Base-by-base conservation (phyloP, 495 filamentous ascomycete genomes). In the Pseudevernia furfuracea region DNA sequence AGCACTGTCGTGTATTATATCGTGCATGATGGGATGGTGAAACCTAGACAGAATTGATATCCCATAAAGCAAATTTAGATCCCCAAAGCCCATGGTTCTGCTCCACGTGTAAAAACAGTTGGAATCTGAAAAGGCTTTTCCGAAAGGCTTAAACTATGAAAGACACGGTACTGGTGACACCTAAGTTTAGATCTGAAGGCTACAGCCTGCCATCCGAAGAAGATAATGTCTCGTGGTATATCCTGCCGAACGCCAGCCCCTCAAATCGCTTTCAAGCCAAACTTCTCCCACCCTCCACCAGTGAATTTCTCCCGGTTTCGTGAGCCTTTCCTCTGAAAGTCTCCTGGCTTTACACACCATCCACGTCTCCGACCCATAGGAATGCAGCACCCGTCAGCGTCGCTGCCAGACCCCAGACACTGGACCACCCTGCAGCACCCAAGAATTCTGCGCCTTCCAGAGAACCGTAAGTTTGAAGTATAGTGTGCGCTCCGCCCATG, bases 1-100 rank as follows among this genome's bases (percentile, higher is more conserved):
- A 95, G 91, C 53, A 97, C 94, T 4, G 83, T 97, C 28, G 90
- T 93, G 6, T 97, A 96, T 73, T 99, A 99, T 73, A 83, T 96
- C 70, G 84, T 97, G 52, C 92, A 96, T 68, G 93, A 97, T 74
- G 95, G 95, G 4, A 84, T 96, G 57, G 92, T 98, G 34, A 98
- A 97, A 76, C 94, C 95, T 5, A 79, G 95, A 64, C 94, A 97
- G 73, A 98, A 98, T 74, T 98, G 75, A 79, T 57, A 15, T 15
- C 30, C n/a, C n/a, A n/a, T 49, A 11, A 23, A 49, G 23, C 46
- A 49, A 28, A 15, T 4, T 4, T 17, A 28, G 1, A 52, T n/a
- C 2, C 28, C 17, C 5, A 3, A 37, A 38, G 30, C 11, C 17
- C 46, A 30, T 34, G 28, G 2, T 14, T 34, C 6, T 19, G 30